Percentiles rank a stretch among this genome's conserved stretches.
Evolutionary conservation across 768 basidiomycete genomes (phyloP).

Genomic region (Dendrothele bispora): DNA sequence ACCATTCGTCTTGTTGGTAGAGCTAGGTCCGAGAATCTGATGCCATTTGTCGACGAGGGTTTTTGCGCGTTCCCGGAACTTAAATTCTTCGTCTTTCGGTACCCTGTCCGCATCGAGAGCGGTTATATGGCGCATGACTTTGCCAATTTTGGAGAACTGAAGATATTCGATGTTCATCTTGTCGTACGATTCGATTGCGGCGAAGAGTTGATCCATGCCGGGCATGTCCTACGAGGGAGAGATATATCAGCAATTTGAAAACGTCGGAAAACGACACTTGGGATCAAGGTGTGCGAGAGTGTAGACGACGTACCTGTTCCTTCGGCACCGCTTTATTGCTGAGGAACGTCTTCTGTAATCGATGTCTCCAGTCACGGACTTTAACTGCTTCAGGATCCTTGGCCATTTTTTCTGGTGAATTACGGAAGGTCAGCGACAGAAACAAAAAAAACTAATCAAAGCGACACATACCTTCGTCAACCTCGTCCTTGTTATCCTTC

Average conservation of each 20-base stretch:
- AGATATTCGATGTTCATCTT: conserved; percentile 79
- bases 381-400: conserved; percentile 64
- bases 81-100: conserved; percentile 61
- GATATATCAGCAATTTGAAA: conserved; percentile 5
- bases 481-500: conserved; percentile 59
- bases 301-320: conserved; percentile 52
- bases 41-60: conserved; percentile 74
- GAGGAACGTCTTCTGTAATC: conserved; percentile 84
- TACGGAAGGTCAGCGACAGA: not conserved
- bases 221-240: conserved; percentile 67
- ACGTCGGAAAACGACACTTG: not conserved
- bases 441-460: not conserved
- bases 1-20: conserved; percentile 19
- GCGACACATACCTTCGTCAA: conserved; percentile 56
- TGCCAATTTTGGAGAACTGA: conserved; percentile 80
- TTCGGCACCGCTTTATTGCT: conserved; percentile 59
- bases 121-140: conserved; percentile 87
- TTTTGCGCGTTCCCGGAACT: conserved; percentile 70
- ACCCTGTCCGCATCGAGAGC: conserved; percentile 53
- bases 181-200: conserved; percentile 73
- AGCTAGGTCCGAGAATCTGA: conserved; percentile 44
- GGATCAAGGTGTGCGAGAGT: too few species aligned
- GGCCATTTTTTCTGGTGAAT: conserved; percentile 47
- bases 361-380: conserved; percentile 91
- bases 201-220: conserved; percentile 67